Evolutionary conservation across 768 basidiomycete genomes (phyloP).

Genomic region (Amanita thiersii): DNA sequence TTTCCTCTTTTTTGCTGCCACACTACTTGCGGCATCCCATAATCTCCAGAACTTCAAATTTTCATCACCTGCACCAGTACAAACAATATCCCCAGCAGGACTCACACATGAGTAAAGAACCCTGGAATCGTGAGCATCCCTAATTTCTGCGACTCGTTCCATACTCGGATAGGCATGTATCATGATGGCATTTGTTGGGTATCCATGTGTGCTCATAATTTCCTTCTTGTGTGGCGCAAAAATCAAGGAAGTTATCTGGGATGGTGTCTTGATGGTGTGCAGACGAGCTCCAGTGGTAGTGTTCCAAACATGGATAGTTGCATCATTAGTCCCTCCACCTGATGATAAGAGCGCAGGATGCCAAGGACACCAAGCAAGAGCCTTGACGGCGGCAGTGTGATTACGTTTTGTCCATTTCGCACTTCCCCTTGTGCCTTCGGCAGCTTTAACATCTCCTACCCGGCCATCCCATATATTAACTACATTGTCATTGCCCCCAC

Average conservation of each 20-base stretch:
- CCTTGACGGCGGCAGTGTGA: constrained; percentile 87
- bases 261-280: constrained; percentile 77
- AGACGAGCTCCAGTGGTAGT: constrained; percentile 87
- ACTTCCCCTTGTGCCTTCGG: constrained; percentile 40
- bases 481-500: constrained; percentile 96
- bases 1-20: constrained; percentile 43
- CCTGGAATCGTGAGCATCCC: constrained; percentile 88
- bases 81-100: constrained; percentile 87
- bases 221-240: constrained; percentile 89
- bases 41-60: constrained; percentile 95
- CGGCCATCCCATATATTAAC: constrained; percentile 97
- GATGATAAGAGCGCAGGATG: constrained; percentile 84
- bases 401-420: constrained; percentile 90
- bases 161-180: constrained; percentile 82
- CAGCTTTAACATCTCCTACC: constrained; percentile 40
- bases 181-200: constrained; percentile 80
- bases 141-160: constrained; percentile 73
- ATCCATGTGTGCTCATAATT: constrained; percentile 88
- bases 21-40: constrained; percentile 53
- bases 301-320: constrained; percentile 87
- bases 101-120: constrained; percentile 81
- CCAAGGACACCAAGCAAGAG: constrained; percentile 97
- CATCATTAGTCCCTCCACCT: constrained; percentile 93
- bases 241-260: constrained; percentile 87
- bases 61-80: constrained; percentile 91